Conservation (phyloP, 1,284 basidiomycete species). For the Sphagnurus paluster region DNA sequence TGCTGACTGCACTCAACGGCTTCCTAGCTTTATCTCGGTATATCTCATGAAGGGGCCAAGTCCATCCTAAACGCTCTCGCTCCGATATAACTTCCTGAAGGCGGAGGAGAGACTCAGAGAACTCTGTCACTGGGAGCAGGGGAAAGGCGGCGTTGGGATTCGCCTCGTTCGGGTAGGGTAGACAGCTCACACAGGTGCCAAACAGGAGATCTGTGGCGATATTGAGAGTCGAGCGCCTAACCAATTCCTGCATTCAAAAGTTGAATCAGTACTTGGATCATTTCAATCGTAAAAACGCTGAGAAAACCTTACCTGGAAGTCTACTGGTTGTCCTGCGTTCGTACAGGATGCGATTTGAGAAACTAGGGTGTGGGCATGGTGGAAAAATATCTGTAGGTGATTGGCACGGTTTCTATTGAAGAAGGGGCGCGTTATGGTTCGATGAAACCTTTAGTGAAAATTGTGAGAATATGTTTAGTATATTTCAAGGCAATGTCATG, state of each 20-base stretch:
- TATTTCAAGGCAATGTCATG: background rate
- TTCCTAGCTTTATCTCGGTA: conserved; percentile 17
- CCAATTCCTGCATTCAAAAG: background rate
- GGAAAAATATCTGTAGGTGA: conserved; percentile 52
- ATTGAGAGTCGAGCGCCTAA: conserved; percentile 5
- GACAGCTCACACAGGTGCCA: conserved; percentile 8
- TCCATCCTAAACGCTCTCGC: conserved; percentile 14
- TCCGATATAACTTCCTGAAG: conserved; percentile 11
- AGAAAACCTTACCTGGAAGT: conserved; percentile 42
- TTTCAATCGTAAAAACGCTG: conserved; percentile 3
- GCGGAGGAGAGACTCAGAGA: conserved; percentile 2
- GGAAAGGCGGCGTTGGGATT: background rate
- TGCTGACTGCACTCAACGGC: conserved; percentile 22
- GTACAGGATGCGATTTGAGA: conserved; percentile 37
- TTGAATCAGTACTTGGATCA: background rate
- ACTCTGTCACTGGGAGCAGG: conserved; percentile 5
- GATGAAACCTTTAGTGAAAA: conserved; percentile 45
- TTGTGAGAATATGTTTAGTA: background rate
- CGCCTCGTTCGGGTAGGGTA: conserved; percentile 1
- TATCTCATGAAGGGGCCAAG: conserved; percentile 27
- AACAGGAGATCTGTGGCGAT: conserved; percentile 7
- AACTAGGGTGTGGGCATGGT: conserved; percentile 39
- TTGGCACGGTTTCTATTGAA: conserved; percentile 54
- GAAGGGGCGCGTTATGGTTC: conserved; percentile 52
- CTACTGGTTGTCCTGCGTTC: conserved; percentile 44